Base-by-base conservation (phyloP, 176 grass and related monocot species). In the Phoenix dactylifera region DNA sequence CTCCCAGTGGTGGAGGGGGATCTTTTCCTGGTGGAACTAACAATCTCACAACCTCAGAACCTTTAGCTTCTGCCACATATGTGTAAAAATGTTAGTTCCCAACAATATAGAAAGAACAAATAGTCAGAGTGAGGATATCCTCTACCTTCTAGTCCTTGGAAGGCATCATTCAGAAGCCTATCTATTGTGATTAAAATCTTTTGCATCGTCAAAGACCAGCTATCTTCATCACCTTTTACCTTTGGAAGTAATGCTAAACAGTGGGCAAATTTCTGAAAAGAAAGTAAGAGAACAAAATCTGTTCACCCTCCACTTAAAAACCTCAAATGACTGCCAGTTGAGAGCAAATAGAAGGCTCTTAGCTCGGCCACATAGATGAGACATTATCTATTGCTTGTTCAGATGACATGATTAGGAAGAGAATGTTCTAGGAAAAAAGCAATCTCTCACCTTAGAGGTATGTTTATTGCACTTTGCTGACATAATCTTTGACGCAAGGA, bases 11-110 rank as follows among this genome's bases (percentile, higher is more conserved):
- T 51, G 80, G 69, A 61, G 79, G 81, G 59, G 83, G 71, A 65
- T 85, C 84, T 73, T 49, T 80, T 77, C 92, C 92, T 68, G 87
- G 69, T 53, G 84, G 87, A 85, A 88, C 71, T 74, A 97, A 60
- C 22, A 91, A 58, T 73, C 82, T 78, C 84, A 85, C 80, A 58
- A 97, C 75, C 49, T 77, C 69, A 70, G 48, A 73, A 35, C 84
- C 75, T 73, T 75, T 88, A 62, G 69, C 79, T 74, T 85, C 92
- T 97, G 78, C 55, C 35, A 44, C 35, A 44, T 39, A 39, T 14
- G 2, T 44, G 35, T 12, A 44, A 9, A 44, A 14, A 44, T 44
- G 35, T 44, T 44, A 44, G 35, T 44, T 44, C 35, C 35, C 35
- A 44, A 44, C 4, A 44, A 12, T 44, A 44, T 2, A 44, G 35